A percentile compares a stretch with the other conserved stretches of the same genome.
Conservation (phyloP, 2,329 filamentous ascomycete genomes). For the Acarospora socialis region DNA sequence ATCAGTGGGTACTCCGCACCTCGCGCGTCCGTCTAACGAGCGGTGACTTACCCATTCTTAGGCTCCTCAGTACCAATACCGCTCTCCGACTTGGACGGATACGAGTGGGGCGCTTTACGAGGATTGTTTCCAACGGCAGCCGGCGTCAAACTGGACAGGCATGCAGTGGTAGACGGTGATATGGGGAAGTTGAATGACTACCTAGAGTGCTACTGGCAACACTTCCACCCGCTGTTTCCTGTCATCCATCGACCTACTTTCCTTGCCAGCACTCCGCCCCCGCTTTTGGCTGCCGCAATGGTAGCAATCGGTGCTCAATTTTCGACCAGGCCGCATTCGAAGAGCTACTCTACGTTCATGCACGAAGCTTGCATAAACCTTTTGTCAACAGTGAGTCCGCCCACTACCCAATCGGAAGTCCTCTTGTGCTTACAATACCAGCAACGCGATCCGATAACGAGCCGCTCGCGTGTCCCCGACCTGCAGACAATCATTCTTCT, state of each 20-base stretch:
- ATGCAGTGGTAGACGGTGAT: slow-evolving; percentile 5
- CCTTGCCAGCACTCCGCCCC: slow-evolving; percentile 20
- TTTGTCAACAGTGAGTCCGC: slow-evolving; percentile 15
- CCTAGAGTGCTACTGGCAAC: slow-evolving; percentile 23
- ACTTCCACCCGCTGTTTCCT: slow-evolving; percentile 24
- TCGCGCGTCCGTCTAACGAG: background rate
- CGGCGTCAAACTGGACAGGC: slow-evolving; percentile 5
- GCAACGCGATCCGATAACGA: slow-evolving; percentile 20
- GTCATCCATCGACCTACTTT: slow-evolving; percentile 23
- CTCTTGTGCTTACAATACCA: slow-evolving; percentile 1
- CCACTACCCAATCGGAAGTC: background rate
- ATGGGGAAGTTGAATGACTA: slow-evolving; percentile 17
- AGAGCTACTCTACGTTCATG: slow-evolving; percentile 21
- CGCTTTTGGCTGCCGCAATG: slow-evolving; percentile 22
- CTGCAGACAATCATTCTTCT: slow-evolving; percentile 24
- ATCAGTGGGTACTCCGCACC: slow-evolving; percentile 6
- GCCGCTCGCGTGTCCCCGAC: slow-evolving; percentile 21
- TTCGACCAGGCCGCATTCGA: slow-evolving; percentile 21
- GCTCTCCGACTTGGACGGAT: slow-evolving; percentile 26
- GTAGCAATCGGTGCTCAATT: slow-evolving; percentile 24
- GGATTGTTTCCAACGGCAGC: slow-evolving; percentile 22
- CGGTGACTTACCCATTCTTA: slow-evolving; percentile 9
- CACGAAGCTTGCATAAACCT: slow-evolving; percentile 22
- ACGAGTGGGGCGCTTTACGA: slow-evolving; percentile 25
- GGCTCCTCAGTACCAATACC: slow-evolving; percentile 26